Evolutionary conservation across 75 land plant species (phyloP).

Genomic region (Picea sitchensis): DNA sequence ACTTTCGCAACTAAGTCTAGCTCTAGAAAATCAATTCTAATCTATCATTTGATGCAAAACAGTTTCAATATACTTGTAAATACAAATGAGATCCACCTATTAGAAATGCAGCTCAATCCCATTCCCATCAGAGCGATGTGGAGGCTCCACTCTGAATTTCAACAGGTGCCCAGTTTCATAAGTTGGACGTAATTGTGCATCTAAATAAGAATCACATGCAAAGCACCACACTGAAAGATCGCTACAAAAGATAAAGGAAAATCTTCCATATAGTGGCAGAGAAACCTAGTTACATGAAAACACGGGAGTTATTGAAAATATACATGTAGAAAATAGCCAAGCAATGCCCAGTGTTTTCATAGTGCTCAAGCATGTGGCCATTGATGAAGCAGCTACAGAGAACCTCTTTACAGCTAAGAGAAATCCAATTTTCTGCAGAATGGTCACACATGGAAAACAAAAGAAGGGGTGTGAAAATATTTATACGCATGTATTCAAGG

Average conservation of each 20-base stretch:
- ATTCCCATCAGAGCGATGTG: constrained; percentile 1
- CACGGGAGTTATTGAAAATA: neutral
- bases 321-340: constrained; percentile 58
- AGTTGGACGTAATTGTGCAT: constrained; percentile 29
- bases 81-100: too few relatives aligned
- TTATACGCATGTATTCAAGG: neutral
- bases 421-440: constrained; percentile 72
- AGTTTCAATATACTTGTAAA: too few relatives aligned
- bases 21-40: too few relatives aligned
- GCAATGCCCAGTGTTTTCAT: constrained; percentile 40
- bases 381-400: constrained; percentile 82
- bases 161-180: too few relatives aligned
- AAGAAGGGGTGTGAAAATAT: neutral
- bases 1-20: too few relatives aligned
- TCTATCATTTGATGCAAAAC: too few relatives aligned
- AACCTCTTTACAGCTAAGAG: constrained; percentile 76
- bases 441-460: constrained; percentile 53
- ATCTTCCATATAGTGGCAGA: neutral
- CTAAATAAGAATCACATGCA: constrained; percentile 50
- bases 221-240: too few relatives aligned
- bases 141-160: constrained; percentile 6
- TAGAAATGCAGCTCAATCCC: too few relatives aligned
- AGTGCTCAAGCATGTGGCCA: constrained; percentile 84
- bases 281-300: neutral
- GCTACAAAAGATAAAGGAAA: too few relatives aligned